A percentile compares a stretch with the other conserved stretches of the same genome.
These are phyloP conservation scores for Penicillium canescens DNA, from an alignment of 495 filamentous ascomycete species.

Conservation along the genomic window DNA sequence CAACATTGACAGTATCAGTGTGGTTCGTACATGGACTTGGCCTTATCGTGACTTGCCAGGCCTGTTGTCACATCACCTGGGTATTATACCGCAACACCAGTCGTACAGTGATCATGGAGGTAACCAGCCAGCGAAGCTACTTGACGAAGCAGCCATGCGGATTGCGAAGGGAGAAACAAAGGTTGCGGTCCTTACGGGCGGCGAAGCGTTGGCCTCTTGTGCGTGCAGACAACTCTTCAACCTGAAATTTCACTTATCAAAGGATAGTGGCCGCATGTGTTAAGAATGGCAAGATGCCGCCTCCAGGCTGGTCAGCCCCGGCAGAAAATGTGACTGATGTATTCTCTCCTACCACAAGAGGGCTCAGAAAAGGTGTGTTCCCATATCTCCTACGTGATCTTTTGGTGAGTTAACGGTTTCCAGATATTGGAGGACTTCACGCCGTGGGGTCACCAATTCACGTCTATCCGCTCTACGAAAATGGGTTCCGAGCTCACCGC, in stretches of 20 bases:
- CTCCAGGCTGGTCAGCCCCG: conserved; percentile 46
- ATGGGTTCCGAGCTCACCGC: conserved; percentile 50
- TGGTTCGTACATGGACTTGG: conserved; percentile 62
- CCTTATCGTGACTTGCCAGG: conserved; percentile 52
- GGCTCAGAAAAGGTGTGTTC: conserved; percentile 10
- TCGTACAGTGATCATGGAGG: conserved; percentile 53
- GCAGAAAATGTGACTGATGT: conserved; percentile 26
- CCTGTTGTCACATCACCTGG: conserved; percentile 41
- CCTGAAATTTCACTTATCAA: conserved; percentile 2
- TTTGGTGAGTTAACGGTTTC: neutral
- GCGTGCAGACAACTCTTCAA: conserved; percentile 7
- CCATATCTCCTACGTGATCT: neutral
- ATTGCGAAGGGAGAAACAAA: conserved; percentile 45
- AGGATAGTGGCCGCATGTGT: conserved; percentile 32
- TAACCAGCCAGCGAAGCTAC: conserved; percentile 51
- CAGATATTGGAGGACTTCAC: conserved; percentile 43
- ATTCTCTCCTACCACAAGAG: conserved; percentile 13
- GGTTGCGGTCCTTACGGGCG: conserved; percentile 54
- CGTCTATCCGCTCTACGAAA: conserved; percentile 57
- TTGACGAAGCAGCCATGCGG: conserved; percentile 56
- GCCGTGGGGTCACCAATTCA: conserved; percentile 53
- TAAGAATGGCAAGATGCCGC: conserved; percentile 40
- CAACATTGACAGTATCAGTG: conserved; percentile 51
- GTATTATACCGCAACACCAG: conserved; percentile 36
- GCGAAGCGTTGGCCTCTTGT: conserved; percentile 57